These are phyloP conservation scores for Corymbia maculata DNA, from an alignment of 345 rosid species.

Conservation along the genomic window DNA sequence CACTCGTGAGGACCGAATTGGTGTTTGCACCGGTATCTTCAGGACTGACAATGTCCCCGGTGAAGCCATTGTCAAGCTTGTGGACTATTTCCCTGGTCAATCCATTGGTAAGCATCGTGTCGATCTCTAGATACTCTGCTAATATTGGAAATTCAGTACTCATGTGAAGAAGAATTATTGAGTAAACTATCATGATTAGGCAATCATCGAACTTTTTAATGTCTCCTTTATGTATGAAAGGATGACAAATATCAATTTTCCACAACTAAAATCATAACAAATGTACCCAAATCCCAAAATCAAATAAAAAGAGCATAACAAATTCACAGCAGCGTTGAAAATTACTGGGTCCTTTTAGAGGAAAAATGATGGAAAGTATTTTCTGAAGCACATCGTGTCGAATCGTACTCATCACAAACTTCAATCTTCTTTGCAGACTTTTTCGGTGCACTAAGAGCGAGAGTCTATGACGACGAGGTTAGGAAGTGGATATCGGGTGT, in stretches of 20 bases:
- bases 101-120: constrained; percentile 4
- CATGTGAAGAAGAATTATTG: not conserved
- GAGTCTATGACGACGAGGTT: constrained; percentile 13
- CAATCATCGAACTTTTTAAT: not conserved
- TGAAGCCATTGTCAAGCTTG: constrained; percentile 1
- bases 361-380: not conserved
- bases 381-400: not conserved
- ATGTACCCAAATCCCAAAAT: not conserved
- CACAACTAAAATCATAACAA: not conserved
- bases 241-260: not conserved
- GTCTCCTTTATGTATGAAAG: not conserved
- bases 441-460: constrained; percentile 11
- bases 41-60: not conserved
- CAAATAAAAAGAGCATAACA: not conserved
- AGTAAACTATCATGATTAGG: not conserved
- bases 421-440: not conserved
- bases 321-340: not conserved
- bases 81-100: constrained; percentile 11
- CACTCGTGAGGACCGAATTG: constrained; percentile 6
- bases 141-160: not conserved
- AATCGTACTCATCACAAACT: not conserved
- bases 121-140: not conserved
- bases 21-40: constrained; percentile 10
- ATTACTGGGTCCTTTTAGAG: not conserved
- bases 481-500: constrained; percentile 11